Base-by-base conservation (phyloP, 805 yeast species). In the Sugiyamaella smithiae region DNA sequence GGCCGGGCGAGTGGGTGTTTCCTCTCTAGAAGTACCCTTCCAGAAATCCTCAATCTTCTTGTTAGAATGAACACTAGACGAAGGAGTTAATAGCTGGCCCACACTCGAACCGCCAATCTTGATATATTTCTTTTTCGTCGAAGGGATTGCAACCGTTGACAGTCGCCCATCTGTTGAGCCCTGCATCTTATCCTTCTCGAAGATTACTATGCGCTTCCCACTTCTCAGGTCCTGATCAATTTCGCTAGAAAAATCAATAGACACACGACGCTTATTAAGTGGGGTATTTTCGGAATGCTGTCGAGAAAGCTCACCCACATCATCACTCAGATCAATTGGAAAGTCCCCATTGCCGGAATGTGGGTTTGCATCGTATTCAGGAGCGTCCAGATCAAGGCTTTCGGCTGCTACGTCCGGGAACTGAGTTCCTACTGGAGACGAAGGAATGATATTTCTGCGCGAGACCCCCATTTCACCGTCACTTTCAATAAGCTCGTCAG, bases 161-260 rank as follows among this genome's bases (percentile, higher is more conserved):
- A n/a, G n/a, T n/a, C n/a, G n/a, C n/a, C n/a, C n/a, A n/a, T n/a
- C n/a, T n/a, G n/a, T n/a, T n/a, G n/a, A n/a, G 16, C 32, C 22
- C 12, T 24, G 17, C 35, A 14, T 7, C 26, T 32, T 22, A 7
- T 46, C 26, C 43, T 16, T n/a, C 14, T 29, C 33, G 25, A 46
- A 45, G 43, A 50, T 25, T 31, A 47, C 37, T 26, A 16, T 12
- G 23, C 48, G 24, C 35, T 41, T 16, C 25, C 50, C 51, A 35
- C 48, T 32, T 14, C 29, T 43, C 5, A 52, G 48, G 20, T 52
- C 55, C 9, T 45, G 45, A 28, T 52, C 55, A 26, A 52, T 52
- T 19, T 52, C 55, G 9, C 41, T 33, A 16, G 29, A 24, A 31
- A 52, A 52, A 33, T 44, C 35, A 8, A n/a, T 11, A 14, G 17